These are phyloP conservation scores for Selaginella tamariscina DNA, from an alignment of 75 land plant genomes.

Conservation along the genomic window DNA sequence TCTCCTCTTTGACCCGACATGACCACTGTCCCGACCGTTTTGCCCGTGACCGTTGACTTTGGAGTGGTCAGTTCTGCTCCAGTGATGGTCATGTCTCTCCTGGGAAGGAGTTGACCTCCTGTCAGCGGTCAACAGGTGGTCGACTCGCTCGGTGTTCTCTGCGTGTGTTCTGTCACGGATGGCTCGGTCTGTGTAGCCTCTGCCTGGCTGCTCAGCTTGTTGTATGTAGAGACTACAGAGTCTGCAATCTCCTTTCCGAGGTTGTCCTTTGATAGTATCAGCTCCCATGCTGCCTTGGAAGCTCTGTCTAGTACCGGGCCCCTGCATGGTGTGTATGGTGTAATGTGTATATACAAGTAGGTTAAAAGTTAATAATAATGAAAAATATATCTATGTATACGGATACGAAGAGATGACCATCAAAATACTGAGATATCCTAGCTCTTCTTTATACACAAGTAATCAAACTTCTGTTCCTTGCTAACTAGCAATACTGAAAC, in stretches of 20 bases:
- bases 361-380: no score
- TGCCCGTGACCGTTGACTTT: no score
- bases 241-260: slow-evolving; percentile 85
- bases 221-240: slow-evolving; percentile 56
- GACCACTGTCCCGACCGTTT: no score
- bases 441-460: no score
- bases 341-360: no score
- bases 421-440: no score
- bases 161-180: neutral
- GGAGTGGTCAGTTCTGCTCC: no score
- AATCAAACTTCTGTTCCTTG: neutral
- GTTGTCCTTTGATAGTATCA: slow-evolving; percentile 55
- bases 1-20: neutral
- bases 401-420: no score
- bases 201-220: slow-evolving; percentile 20
- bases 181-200: neutral
- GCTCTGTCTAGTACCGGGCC: slow-evolving; percentile 86
- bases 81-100: no score
- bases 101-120: neutral
- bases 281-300: slow-evolving; percentile 84
- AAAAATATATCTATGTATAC: no score
- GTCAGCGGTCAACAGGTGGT: neutral
- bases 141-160: neutral
- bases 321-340: no score
- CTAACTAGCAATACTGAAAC: neutral